Base-by-base conservation (phyloP, 192 early-diverging fungal genomes). In the Mortierella antarctica region DNA sequence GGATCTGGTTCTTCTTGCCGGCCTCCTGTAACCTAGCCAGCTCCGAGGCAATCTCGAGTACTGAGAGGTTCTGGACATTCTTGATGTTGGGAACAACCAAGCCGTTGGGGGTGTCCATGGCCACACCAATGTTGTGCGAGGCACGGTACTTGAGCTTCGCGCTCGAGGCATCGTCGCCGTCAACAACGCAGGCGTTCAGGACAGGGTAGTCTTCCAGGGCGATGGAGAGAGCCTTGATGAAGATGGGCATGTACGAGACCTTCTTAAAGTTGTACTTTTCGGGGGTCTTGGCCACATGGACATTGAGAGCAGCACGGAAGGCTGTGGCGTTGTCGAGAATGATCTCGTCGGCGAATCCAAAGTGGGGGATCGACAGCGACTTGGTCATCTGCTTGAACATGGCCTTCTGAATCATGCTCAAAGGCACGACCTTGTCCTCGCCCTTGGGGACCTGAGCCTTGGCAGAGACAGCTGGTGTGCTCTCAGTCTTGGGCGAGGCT, bases 371-470 rank as follows among this genome's bases (percentile, higher is more conserved):
- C 2, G 86, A 51, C 6, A 97, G 90, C 4, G 98, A 96, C 48
- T 91, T 89, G 9, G 98, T 96, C 96, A 99, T 99, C 42, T 85
- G 85, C 72, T 94, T 94, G 89, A 96, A 99, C 98, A 99, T 99
- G 74, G 94, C 94, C 68, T 96, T 95, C 87, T 98, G 96, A 52
- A 97, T 93, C 54, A 87, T 82, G n/a, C 89, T 90, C 55, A 99
- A 88, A n/a, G 93, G 86, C 41, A 86, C 79, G 2, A 88, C 59
- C 14, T 75, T 84, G 76, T 94, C 95, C 54, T 86, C 71, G 7
- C 75, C 84, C 6, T 82, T 52, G 9, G 87, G 59, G 14, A 78
- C 66, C 14, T 64, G 69, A 6, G 41, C 50, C 21, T 85, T 60
- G 10, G 76, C 73, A n/a, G 74, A 15, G 52, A 61, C 53, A 23